These are phyloP conservation scores for Camellia lanceoleosa DNA, from an alignment of 148 eudicot genomes.

Conservation along the genomic window DNA sequence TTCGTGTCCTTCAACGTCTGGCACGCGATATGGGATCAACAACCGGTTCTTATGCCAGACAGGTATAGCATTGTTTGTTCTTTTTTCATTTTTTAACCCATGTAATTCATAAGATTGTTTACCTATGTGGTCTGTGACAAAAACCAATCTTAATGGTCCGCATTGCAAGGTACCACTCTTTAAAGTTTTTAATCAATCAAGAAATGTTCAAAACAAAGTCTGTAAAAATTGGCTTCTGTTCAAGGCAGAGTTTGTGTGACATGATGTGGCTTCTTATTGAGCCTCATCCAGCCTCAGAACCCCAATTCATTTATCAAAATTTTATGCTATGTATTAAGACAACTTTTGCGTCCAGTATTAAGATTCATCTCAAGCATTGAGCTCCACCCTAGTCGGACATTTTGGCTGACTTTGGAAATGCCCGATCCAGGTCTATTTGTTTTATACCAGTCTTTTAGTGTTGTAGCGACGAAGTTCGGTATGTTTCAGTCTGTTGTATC, in stretches of 20 bases:
- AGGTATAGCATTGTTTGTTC: slow-evolving; percentile 41
- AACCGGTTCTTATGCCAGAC: slow-evolving; percentile 61
- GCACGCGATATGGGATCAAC: slow-evolving; percentile 87
- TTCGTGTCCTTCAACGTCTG: slow-evolving; percentile 89
- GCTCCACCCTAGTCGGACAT: neutral
- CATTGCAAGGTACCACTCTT: neutral
- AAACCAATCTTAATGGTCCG: neutral
- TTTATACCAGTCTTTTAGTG: neutral
- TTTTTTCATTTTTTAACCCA: neutral
- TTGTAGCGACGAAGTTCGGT: neutral
- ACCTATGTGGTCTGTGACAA: neutral
- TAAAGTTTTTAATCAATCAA: neutral
- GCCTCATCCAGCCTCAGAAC: neutral
- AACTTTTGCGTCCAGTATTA: neutral
- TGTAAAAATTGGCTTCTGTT: neutral
- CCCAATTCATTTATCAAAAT: neutral
- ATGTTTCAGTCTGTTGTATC: neutral
- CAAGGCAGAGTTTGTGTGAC: neutral
- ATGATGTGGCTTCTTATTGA: neutral
- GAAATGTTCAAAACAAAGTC: neutral
- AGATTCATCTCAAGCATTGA: neutral
- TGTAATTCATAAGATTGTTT: neutral
- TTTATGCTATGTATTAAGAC: neutral
- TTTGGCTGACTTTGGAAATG: neutral
- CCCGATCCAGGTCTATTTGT: neutral